A percentile compares a stretch with the other conserved stretches of the same genome.
phyloP scores from a whole-genome alignment of 2,329 filamentous ascomycete genomes.

The Pseudogymnoascus sp. region DNA sequence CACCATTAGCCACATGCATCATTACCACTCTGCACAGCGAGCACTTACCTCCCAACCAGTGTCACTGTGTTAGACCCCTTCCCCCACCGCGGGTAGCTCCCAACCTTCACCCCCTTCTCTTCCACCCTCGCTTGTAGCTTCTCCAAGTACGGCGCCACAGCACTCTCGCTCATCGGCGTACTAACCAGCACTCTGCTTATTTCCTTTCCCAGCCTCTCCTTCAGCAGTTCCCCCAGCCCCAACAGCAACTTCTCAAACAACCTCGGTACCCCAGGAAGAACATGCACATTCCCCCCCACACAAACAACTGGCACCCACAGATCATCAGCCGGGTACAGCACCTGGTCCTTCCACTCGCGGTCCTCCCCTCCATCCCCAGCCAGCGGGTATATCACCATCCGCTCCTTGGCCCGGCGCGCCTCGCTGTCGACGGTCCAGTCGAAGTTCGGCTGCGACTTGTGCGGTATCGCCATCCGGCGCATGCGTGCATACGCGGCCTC shows the following conservation, averaged over 20 bases:
- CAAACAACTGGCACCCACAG: constrained; percentile 87
- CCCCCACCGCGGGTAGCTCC: constrained; percentile 90
- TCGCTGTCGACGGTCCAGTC: constrained; percentile 79
- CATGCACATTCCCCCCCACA: constrained; percentile 89
- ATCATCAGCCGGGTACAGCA: constrained; percentile 70
- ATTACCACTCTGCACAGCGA: not conserved
- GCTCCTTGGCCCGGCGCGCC: constrained; percentile 69
- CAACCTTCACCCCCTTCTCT: constrained; percentile 78
- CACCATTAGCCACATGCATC: constrained; percentile 9
- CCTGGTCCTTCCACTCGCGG: constrained; percentile 60
- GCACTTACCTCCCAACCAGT: constrained; percentile 57
- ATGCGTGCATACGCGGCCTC: constrained; percentile 71
- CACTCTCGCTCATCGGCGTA: constrained; percentile 81
- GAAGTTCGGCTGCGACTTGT: constrained; percentile 67
- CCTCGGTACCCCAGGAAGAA: constrained; percentile 81
- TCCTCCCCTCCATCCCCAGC: constrained; percentile 44
- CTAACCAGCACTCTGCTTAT: constrained; percentile 74
- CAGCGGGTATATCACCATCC: constrained; percentile 83
- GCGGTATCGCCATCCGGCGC: constrained; percentile 70
- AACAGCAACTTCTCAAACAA: constrained; percentile 74
- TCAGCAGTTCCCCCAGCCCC: constrained; percentile 62
- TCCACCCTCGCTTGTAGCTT: constrained; percentile 68
- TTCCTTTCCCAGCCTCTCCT: constrained; percentile 68
- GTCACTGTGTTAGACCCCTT: constrained; percentile 86
- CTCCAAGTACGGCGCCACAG: constrained; percentile 75